These are phyloP conservation scores for Oryza brachyantha DNA, from an alignment of 176 grass and related monocot species.

Conservation along the genomic window DNA sequence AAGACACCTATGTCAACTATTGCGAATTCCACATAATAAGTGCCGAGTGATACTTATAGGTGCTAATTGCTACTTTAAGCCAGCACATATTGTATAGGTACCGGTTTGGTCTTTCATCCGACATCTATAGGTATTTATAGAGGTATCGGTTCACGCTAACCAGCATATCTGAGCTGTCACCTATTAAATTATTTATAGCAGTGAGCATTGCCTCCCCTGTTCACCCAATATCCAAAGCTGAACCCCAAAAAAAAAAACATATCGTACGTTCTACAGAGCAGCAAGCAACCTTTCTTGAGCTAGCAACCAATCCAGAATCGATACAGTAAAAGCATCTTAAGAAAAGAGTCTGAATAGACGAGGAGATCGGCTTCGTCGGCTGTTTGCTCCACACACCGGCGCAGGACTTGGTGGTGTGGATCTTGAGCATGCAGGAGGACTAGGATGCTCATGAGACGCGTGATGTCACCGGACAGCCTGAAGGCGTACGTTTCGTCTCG, in stretches of 20 bases:
- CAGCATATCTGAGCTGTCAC: too few relatives aligned
- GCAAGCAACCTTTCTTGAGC: background rate
- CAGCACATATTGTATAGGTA: too few relatives aligned
- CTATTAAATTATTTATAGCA: too few relatives aligned
- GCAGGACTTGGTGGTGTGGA: constrained; percentile 78
- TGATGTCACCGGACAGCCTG: constrained; percentile 68
- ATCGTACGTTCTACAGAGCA: background rate
- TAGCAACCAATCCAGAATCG: background rate
- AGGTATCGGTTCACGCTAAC: too few relatives aligned
- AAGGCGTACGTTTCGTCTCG: constrained; percentile 67
- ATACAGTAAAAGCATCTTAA: background rate
- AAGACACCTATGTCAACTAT: too few relatives aligned
- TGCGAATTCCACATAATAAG: too few relatives aligned
- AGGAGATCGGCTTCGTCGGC: background rate
- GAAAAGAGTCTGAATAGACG: background rate
- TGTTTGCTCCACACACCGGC: constrained; percentile 31
- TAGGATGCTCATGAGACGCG: constrained; percentile 63
- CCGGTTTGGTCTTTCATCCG: too few relatives aligned
- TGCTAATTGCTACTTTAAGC: too few relatives aligned
- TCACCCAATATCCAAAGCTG: background rate
- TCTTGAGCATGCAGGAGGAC: constrained; percentile 74
- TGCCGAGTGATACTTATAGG: too few relatives aligned
- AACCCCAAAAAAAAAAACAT: background rate
- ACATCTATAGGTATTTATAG: too few relatives aligned
- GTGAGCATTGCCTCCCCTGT: background rate